Conservation (phyloP, 202 grass and related monocot species). For the Elaeis oleifera region DNA sequence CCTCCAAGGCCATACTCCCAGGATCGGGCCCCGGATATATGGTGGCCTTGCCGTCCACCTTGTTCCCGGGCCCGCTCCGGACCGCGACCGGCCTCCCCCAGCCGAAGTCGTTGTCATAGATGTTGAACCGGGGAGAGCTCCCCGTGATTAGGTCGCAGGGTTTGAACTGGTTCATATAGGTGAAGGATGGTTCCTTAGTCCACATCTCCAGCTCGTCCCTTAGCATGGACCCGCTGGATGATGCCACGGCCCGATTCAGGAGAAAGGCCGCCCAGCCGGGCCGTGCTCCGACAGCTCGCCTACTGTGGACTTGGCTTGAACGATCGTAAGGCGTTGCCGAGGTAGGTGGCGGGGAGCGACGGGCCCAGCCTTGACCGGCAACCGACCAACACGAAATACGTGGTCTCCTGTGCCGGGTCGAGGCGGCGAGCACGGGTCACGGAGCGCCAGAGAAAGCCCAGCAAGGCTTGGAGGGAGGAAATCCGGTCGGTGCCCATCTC, state of each 20-base stretch:
- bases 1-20: slow-evolving; percentile 14
- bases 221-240: not conserved
- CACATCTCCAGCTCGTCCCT: not conserved
- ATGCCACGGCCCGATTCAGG: slow-evolving; percentile 23
- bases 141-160: slow-evolving; percentile 1
- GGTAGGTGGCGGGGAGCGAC: slow-evolving; percentile 17
- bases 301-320: not conserved
- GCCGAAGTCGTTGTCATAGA: slow-evolving; percentile 34
- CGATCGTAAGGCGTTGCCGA: slow-evolving; percentile 21
- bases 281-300: slow-evolving; percentile 16
- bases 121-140: slow-evolving; percentile 33
- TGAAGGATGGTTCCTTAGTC: not conserved
- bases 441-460: slow-evolving; percentile 31
- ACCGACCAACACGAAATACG: not conserved
- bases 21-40: slow-evolving; percentile 19
- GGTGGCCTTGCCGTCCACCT: slow-evolving; percentile 37
- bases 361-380: slow-evolving; percentile 10
- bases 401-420: not conserved
- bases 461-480: slow-evolving; percentile 10
- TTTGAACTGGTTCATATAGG: no score
- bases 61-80: slow-evolving; percentile 12
- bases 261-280: slow-evolving; percentile 17
- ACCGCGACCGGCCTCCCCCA: slow-evolving; percentile 11
- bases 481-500: slow-evolving; percentile 3
- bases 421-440: slow-evolving; percentile 22